Evolutionary conservation across 2,329 filamentous ascomycete genomes (phyloP), one percentile per base, ranked within the genome.

Genomic region (Dactylonectria estremocensis): DNA sequence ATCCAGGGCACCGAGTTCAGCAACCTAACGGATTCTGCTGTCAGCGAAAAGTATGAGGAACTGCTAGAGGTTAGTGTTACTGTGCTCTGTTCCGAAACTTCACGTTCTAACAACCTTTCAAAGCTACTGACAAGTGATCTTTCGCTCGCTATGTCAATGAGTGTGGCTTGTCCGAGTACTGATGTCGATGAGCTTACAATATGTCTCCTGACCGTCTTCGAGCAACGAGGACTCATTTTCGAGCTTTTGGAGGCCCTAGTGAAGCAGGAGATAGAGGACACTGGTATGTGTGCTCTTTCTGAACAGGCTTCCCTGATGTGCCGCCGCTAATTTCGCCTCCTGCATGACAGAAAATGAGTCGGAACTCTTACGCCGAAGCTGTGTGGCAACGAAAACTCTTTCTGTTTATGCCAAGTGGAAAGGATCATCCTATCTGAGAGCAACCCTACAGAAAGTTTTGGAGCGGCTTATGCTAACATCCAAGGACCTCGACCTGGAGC

Each of bases 351-450:
- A 92, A 76, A 92, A 90, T 61, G 91, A 92, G 74, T 86, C 90
- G 1, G 91, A 93, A 73, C 84, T 93, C 22, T 79, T 93, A 11
- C 86, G 91, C n/a, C 84, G 90, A 56, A 91, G 91, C 35, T 92
- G 90, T 71, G 90, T 93, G 1, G 89, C 90, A n/a, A 92, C 91
- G 2, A 93, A 92, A 76, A 91, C 92, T 86, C 83, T 93, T 2
- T 92, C 91, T 1, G 85, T 92, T 8, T 93, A 92, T 72, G 90
- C 90, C 5, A 92, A 91, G 74, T 93, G 91, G 91, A 92, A 92
- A 79, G 91, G 91, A 13, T 82, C 86, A 16, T 78, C 84, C 4
- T 93, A 93, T 74, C 84, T 93, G 40, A 89, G 88, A 71, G 82
- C 84, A 14, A 92, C 91, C 1, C 81, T 93, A 10, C 89, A 91